Conservation (phyloP, 1,284 basidiomycete genomes). For the Trichosporon sp. region DNA sequence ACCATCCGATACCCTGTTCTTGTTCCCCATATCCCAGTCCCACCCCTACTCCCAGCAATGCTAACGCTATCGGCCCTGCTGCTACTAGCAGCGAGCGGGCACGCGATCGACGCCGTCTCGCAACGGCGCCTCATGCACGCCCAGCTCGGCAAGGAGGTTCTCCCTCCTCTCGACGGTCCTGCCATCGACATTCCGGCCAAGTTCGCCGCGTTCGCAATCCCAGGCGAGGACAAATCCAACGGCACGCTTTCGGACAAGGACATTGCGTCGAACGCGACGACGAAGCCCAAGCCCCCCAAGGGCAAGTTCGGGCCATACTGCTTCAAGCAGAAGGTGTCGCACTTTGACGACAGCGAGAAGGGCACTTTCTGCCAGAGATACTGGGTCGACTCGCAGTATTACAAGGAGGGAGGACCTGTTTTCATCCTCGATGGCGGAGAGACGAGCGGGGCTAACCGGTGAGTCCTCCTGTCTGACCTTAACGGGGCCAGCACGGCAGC, state of each 20-base stretch:
- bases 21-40: neutral
- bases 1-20: neutral
- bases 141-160: neutral
- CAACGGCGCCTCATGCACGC: neutral
- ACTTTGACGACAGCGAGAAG: constrained; percentile 48
- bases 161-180: neutral
- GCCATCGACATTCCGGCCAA: neutral
- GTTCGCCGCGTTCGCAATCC: neutral
- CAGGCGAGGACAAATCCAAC: neutral
- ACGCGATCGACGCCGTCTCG: neutral
- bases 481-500: neutral
- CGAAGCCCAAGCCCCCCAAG: too few species aligned
- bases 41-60: neutral
- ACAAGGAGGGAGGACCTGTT: constrained; percentile 67
- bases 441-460: constrained; percentile 52
- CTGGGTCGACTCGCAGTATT: constrained; percentile 83
- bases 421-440: constrained; percentile 79
- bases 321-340: constrained; percentile 80
- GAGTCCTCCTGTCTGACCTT: neutral
- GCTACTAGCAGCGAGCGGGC: neutral
- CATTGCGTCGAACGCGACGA: neutral
- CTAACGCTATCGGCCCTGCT: neutral
- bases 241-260: neutral
- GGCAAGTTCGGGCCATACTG: constrained; percentile 50
- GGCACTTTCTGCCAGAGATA: constrained; percentile 57